Evolutionary conservation across 257 asterid genomes (phyloP).

Genomic region (Cruciata laevipes): DNA sequence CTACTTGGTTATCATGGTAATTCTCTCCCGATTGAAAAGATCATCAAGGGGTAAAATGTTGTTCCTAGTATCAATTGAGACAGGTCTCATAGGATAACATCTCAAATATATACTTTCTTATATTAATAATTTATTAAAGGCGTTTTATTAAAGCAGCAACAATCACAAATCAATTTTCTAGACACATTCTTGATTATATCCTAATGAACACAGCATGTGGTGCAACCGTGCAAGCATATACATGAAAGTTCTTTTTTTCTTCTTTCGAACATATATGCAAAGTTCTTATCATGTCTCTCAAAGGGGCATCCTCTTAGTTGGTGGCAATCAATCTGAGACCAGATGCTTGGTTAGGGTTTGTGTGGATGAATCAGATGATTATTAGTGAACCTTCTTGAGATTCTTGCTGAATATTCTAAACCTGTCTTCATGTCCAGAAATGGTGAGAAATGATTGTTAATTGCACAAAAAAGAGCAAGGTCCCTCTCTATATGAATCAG

Average conservation of each 20-base stretch:
- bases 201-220: conserved; percentile 11
- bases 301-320: not conserved
- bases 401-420: not conserved
- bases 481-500: not conserved
- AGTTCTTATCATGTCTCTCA: conserved; percentile 4
- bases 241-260: not conserved
- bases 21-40: too few relatives aligned
- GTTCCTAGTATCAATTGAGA: too few relatives aligned
- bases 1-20: too few relatives aligned
- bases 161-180: too few relatives aligned
- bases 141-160: too few relatives aligned
- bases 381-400: not conserved
- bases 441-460: conserved; percentile 2
- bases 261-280: not conserved
- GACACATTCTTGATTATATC: not conserved
- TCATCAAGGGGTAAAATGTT: too few relatives aligned
- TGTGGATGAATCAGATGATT: not conserved
- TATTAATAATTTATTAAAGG: too few relatives aligned
- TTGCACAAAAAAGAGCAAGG: conserved; percentile 5
- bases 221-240: not conserved
- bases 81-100: too few relatives aligned
- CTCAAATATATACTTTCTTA: too few relatives aligned
- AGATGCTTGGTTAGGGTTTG: not conserved
- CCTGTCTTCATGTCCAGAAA: conserved; percentile 2
- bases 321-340: not conserved